phyloP scores from a whole-genome alignment of 2,329 filamentous ascomycete genomes.

The Aspergillus cejpii region DNA sequence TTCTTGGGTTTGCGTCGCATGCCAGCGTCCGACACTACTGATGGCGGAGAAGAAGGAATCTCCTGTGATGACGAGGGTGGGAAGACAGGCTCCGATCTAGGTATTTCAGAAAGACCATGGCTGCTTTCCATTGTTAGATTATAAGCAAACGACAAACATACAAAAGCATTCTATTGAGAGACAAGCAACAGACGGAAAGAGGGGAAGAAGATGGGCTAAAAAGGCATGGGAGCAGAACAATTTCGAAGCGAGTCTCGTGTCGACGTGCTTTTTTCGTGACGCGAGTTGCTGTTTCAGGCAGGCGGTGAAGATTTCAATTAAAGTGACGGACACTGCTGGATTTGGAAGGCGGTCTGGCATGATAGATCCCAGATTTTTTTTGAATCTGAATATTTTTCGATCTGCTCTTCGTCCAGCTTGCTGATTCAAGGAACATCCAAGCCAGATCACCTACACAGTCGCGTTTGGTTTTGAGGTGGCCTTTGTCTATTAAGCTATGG shows the following conservation, averaged over 20 bases:
- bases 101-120: conserved; percentile 30
- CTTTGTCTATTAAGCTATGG: conserved; percentile 32
- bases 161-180: conserved; percentile 16
- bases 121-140: conserved; percentile 29
- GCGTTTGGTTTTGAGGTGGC: conserved; percentile 20
- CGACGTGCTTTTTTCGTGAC: conserved; percentile 25
- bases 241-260: conserved; percentile 14
- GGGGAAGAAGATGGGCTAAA: conserved; percentile 4
- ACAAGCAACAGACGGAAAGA: conserved; percentile 2
- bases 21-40: conserved; percentile 35
- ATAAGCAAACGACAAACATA: conserved; percentile 12
- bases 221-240: conserved; percentile 16
- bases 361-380: conserved; percentile 15
- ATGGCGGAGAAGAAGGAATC: conserved; percentile 40
- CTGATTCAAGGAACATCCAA: conserved; percentile 17
- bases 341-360: conserved; percentile 17
- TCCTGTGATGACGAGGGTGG: conserved; percentile 28
- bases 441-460: conserved; percentile 22
- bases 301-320: conserved; percentile 14
- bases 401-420: conserved; percentile 8
- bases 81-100: conserved; percentile 32
- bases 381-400: conserved; percentile 10
- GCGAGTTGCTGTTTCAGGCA: conserved; percentile 13
- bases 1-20: conserved; percentile 37
- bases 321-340: not conserved